Conservation (phyloP, 306 rosid species). For the Sesbania bispinosa region DNA sequence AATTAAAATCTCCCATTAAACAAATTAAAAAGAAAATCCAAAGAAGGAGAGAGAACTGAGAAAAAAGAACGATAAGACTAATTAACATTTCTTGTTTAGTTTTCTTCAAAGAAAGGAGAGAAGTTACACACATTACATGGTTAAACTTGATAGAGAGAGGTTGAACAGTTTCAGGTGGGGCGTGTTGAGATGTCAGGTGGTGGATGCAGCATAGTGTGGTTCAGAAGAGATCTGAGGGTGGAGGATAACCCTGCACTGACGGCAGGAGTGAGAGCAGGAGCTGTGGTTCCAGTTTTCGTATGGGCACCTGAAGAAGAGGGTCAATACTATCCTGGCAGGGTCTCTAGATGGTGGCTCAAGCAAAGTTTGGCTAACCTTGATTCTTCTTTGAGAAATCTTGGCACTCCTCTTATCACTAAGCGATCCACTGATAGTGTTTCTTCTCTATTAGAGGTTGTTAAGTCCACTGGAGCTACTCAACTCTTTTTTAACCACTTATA, state of each 20-base stretch:
- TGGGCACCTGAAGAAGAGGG: slow-evolving; percentile 99
- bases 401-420: slow-evolving; percentile 68
- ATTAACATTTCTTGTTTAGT: slow-evolving; percentile 2
- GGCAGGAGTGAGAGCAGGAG: slow-evolving; percentile 80
- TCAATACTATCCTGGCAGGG: slow-evolving; percentile 76
- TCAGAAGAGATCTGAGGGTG: slow-evolving; percentile 91
- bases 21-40: too few species aligned
- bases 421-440: slow-evolving; percentile 69
- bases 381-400: slow-evolving; percentile 67
- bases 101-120: slow-evolving; percentile 18
- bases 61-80: slow-evolving; percentile 28
- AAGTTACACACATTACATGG: slow-evolving; percentile 21
- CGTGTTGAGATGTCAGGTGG: slow-evolving; percentile 77
- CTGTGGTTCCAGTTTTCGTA: slow-evolving; percentile 66
- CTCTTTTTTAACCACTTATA: slow-evolving; percentile 83
- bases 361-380: slow-evolving; percentile 79
- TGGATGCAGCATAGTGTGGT: slow-evolving; percentile 91
- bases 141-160: slow-evolving; percentile 23
- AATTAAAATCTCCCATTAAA: slow-evolving; percentile 32
- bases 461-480: slow-evolving; percentile 80
- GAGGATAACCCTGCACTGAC: slow-evolving; percentile 84
- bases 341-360: slow-evolving; percentile 91
- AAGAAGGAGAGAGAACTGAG: too few species aligned
- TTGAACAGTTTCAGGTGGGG: slow-evolving; percentile 1
- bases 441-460: slow-evolving; percentile 66